Percentiles rank a stretch among this genome's conserved stretches.
phyloP scores from a whole-genome alignment of 202 grass and related monocot species.

The Setaria viridis region DNA sequence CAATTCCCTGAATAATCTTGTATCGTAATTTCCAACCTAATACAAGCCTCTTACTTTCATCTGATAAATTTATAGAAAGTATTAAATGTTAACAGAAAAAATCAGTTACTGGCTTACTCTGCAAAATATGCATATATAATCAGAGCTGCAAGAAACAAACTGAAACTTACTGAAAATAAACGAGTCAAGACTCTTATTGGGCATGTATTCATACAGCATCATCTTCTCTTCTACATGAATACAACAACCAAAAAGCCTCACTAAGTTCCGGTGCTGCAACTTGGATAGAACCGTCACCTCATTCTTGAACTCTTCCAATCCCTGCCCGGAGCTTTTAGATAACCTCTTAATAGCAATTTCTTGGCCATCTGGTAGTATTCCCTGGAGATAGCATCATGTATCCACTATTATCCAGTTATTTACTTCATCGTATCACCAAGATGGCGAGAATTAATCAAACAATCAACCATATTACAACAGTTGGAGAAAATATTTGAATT shows the following conservation, averaged over 20 bases:
- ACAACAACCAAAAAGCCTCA: slow-evolving; percentile 76
- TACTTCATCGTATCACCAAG: background rate
- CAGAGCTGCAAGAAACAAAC: background rate
- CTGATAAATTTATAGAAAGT: slow-evolving; percentile 25
- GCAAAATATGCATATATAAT: background rate
- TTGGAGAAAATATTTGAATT: background rate
- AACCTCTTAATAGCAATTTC: slow-evolving; percentile 81
- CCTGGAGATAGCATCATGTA: slow-evolving; percentile 43
- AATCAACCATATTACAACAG: background rate
- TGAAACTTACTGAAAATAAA: slow-evolving; percentile 70
- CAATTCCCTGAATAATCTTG: slow-evolving; percentile 69
- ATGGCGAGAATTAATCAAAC: background rate
- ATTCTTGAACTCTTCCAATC: slow-evolving; percentile 71
- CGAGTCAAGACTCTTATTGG: slow-evolving; percentile 72
- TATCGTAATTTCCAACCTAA: slow-evolving; percentile 55
- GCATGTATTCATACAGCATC: slow-evolving; percentile 80
- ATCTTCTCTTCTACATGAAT: slow-evolving; percentile 76
- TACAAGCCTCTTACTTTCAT: slow-evolving; percentile 50
- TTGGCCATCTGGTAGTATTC: slow-evolving; percentile 63
- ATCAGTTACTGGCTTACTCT: slow-evolving; percentile 15
- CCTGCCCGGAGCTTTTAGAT: slow-evolving; percentile 61
- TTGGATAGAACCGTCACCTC: slow-evolving; percentile 74
- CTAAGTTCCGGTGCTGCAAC: slow-evolving; percentile 75
- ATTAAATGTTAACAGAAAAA: slow-evolving; percentile 18
- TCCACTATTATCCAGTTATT: slow-evolving; percentile 2